Conservation (phyloP, 2,329 filamentous ascomycete species). For the Pleoardoris graminearum region DNA sequence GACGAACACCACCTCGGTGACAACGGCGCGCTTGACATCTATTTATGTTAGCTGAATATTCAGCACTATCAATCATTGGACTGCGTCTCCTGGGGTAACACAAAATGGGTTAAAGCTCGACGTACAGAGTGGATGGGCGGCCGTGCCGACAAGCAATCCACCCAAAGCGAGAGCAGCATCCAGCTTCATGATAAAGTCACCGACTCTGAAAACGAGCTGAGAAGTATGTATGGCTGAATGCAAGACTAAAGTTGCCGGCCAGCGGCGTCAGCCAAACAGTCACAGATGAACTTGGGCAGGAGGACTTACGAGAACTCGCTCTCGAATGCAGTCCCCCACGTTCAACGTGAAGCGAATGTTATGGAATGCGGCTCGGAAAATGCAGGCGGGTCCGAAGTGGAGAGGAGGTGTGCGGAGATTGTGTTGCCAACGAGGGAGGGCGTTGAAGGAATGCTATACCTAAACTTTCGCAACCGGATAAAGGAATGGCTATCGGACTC, state of each 20-base stretch:
- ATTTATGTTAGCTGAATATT: background rate
- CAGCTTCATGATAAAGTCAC: constrained; percentile 50
- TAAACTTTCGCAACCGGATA: constrained; percentile 4
- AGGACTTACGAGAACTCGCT: constrained; percentile 22
- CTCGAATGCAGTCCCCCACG: constrained; percentile 11
- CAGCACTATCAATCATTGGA: too few relatives aligned
- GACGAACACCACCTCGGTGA: constrained; percentile 37
- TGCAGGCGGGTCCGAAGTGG: constrained; percentile 20
- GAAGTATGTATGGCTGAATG: constrained; percentile 27
- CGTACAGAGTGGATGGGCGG: constrained; percentile 49
- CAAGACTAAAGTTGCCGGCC: constrained; percentile 21
- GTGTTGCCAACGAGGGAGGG: constrained; percentile 2
- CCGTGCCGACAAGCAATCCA: constrained; percentile 49
- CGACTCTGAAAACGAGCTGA: constrained; percentile 5
- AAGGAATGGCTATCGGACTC: constrained; percentile 4
- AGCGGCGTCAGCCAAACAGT: constrained; percentile 22
- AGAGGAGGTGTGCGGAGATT: constrained; percentile 7
- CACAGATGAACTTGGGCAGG: background rate
- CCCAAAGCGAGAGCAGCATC: constrained; percentile 37
- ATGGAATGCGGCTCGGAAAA: constrained; percentile 31
- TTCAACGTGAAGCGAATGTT: constrained; percentile 31
- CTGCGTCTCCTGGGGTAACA: background rate
- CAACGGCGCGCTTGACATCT: constrained; percentile 34
- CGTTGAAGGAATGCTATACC: constrained; percentile 10
- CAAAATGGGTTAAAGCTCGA: background rate